A percentile compares a stretch with the other conserved stretches of the same genome.
Evolutionary conservation across 2,329 filamentous ascomycete genomes (phyloP).

Genomic region (Ophiostoma sp.): DNA sequence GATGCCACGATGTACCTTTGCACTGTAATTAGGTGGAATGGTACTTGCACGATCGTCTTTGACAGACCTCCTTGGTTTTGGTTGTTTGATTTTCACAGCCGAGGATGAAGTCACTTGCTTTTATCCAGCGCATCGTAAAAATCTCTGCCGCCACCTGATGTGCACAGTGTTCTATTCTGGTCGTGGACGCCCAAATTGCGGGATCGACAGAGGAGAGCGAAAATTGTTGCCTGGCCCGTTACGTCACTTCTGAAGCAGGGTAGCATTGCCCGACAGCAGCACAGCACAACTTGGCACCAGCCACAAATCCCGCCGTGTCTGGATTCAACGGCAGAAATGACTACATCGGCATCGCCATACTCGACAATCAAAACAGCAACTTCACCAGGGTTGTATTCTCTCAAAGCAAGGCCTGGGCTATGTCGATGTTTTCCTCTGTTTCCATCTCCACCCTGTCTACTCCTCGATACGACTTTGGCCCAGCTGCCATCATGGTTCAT

Average conservation of each 20-base stretch:
- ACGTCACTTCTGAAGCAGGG: neutral
- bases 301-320: neutral
- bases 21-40: neutral
- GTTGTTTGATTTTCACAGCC: neutral
- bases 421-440: constrained; percentile 1
- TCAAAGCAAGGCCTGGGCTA: neutral
- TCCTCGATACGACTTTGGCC: neutral
- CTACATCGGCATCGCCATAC: neutral
- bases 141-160: neutral
- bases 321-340: neutral
- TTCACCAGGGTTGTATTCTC: neutral
- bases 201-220: neutral
- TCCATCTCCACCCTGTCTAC: neutral
- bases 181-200: neutral
- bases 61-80: neutral
- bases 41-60: neutral
- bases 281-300: neutral
- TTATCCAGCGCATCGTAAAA: neutral
- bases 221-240: constrained; percentile 2
- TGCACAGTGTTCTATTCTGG: neutral
- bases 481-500: neutral
- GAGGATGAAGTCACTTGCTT: neutral
- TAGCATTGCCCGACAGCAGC: neutral
- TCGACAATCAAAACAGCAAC: neutral
- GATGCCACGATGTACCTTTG: neutral